Base-by-base conservation (phyloP, 106 monocot species). In the Chionographis japonica region DNA sequence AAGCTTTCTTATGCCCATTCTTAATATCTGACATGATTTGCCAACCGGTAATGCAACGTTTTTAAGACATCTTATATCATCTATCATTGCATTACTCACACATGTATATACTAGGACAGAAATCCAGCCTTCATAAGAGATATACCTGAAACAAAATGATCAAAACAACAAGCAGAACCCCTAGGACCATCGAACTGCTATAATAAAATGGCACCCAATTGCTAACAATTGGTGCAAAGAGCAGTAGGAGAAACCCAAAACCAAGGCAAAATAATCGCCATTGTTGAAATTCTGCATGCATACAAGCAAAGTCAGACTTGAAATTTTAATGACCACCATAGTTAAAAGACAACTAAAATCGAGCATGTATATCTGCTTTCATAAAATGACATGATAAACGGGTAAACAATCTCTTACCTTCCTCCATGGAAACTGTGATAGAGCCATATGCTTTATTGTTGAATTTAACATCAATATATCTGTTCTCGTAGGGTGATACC, bases 121-220 rank as follows among this genome's bases (percentile, higher is more conserved):
- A 6, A 56, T 40, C 13, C 36, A 57, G 2, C 7, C 58, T 12
- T 12, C 52, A 16, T 66, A 18, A 17, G 10, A 37, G 52, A 12
- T 12, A 19, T 78, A 99, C 98, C 98, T 99, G 98, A 73, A 90
- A 99, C 40, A 87, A 78, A 68, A 93, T 52, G 19, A 99, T 52
- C 74, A 99, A 79, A 20, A 92, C 65, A 62, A 99, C 90, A 75
- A 86, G 92, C 46, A 98, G 52, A 60, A 90, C 64, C 8, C 92
- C 97, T 54, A 92, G 63, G 69, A 74, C 85, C 92, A 98, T 93
- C 37, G 97, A 92, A 76, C 85, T 85, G 81, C 92, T 85, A 66
- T 92, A 92, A 63, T 98, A 98, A 76, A 98, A 98, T 46, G 92
- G 92, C 13, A 76, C 90, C 89, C 92, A 98, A 40, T 74, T 83